A percentile compares a stretch with the other conserved stretches of the same genome.
phyloP scores from a whole-genome alignment of 139 green algal species.

The Chlorella sp. region DNA sequence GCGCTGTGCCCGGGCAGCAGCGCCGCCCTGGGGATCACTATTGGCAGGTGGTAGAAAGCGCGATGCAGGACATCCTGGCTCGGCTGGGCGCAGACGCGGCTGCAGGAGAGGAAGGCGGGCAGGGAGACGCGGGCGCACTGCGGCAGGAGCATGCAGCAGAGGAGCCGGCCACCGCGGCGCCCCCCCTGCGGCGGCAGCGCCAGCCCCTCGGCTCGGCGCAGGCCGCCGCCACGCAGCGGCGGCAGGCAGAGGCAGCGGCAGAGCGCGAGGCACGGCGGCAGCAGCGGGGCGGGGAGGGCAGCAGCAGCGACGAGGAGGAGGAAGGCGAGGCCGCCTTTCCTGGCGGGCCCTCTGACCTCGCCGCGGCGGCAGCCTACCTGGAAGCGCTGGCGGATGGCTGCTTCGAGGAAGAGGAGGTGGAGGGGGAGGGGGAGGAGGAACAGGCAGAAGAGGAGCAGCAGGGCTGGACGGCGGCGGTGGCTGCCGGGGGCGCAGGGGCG shows the following conservation, averaged over 20 bases:
- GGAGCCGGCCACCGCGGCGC: neutral
- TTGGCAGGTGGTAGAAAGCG: slow-evolving; percentile 17
- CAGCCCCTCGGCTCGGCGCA: slow-evolving; percentile 26
- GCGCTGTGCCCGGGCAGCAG: neutral
- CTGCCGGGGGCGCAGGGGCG: neutral
- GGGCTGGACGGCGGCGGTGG: neutral
- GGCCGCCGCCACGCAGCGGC: neutral
- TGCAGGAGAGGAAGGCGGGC: neutral
- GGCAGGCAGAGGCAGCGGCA: neutral
- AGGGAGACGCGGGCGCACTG: neutral
- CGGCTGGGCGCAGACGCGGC: neutral
- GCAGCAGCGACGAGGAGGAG: no score
- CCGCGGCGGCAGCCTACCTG: slow-evolving; percentile 10
- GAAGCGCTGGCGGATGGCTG: slow-evolving; percentile 4
- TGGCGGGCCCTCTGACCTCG: no score
- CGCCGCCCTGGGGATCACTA: slow-evolving; percentile 10
- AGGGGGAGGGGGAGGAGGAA: neutral
- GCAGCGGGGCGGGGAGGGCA: no score
- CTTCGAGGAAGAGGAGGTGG: no score
- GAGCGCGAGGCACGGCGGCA: neutral
- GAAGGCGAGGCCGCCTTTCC: no score
- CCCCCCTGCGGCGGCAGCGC: neutral
- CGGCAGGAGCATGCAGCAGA: neutral
- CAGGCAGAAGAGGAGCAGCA: neutral
- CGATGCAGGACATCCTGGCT: slow-evolving; percentile 9